phyloP scores from a whole-genome alignment of 192 early-diverging fungal genomes.

The Backusella westeae region DNA sequence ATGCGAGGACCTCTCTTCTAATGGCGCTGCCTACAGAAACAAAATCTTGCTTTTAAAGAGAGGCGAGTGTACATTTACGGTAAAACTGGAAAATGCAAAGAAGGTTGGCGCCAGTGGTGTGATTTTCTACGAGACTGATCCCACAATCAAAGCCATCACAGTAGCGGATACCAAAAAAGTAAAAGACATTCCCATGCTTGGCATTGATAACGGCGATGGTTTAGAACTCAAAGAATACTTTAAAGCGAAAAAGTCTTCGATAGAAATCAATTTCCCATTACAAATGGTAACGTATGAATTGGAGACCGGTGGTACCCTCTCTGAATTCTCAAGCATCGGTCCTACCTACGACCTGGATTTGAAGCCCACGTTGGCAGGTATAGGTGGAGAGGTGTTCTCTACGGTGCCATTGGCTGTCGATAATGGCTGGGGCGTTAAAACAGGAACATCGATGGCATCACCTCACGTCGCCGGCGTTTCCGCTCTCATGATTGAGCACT shows the following conservation, averaged over 20 bases:
- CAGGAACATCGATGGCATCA: conserved; percentile 65
- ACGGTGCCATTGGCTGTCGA: conserved; percentile 37
- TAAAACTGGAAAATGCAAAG: conserved; percentile 55
- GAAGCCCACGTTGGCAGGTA: conserved; percentile 48
- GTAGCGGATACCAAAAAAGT: neutral
- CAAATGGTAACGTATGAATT: neutral
- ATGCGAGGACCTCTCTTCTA: conserved; percentile 46
- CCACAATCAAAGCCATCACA: neutral
- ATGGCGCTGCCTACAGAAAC: conserved; percentile 37
- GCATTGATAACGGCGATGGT: neutral
- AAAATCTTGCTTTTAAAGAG: conserved; percentile 64
- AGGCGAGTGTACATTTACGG: conserved; percentile 60
- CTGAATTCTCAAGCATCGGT: conserved; percentile 73
- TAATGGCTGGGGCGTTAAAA: conserved; percentile 41
- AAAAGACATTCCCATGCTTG: neutral
- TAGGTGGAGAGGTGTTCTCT: conserved; percentile 54
- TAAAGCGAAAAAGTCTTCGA: neutral
- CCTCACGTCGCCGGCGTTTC: conserved; percentile 54
- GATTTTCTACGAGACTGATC: conserved; percentile 43
- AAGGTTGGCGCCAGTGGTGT: conserved; percentile 58
- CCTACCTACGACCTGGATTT: conserved; percentile 63
- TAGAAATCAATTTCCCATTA: neutral
- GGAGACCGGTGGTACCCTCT: conserved; percentile 56
- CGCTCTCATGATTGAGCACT: conserved; percentile 43
- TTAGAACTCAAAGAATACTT: neutral